phyloP scores from a whole-genome alignment of 352 stramenopile species.

The Phytopythium boreale region DNA sequence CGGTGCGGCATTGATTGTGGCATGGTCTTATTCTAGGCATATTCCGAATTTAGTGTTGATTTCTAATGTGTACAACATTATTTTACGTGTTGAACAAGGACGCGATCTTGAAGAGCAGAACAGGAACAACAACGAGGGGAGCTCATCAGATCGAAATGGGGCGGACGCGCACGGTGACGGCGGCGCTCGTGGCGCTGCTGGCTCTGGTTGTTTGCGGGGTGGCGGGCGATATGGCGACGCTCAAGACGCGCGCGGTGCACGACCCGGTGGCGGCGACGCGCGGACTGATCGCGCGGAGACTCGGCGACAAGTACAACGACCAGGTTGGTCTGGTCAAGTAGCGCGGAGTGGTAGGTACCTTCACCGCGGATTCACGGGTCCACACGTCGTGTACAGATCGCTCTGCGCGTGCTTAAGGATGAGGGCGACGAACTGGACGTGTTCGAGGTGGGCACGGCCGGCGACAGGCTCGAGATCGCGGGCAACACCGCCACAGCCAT shows the following conservation, averaged over 20 bases:
- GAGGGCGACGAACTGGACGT: constrained; percentile 49
- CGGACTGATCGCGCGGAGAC: constrained; percentile 54
- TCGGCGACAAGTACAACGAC: constrained; percentile 54
- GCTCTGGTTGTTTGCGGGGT: constrained; percentile 7
- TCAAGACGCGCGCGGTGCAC: constrained; percentile 25
- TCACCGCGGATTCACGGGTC: not conserved
- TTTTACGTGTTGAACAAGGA: not conserved
- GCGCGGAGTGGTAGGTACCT: not conserved
- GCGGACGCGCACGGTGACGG: not conserved
- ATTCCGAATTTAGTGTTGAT: not conserved
- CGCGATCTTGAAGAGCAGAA: constrained; percentile 2
- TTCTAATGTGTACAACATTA: not conserved
- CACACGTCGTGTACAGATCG: constrained; percentile 28
- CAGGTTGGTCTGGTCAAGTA: constrained; percentile 29
- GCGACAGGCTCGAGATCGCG: constrained; percentile 50
- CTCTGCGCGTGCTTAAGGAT: constrained; percentile 36
- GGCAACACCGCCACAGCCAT: constrained; percentile 59
- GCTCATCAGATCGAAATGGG: not conserved
- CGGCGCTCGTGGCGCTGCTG: not conserved
- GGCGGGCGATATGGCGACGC: constrained; percentile 12
- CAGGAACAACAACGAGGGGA: not conserved
- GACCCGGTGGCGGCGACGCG: constrained; percentile 44
- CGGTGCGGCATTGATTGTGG: not conserved
- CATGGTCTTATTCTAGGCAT: not conserved
- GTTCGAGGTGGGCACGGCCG: constrained; percentile 49